Evolutionary conservation across 176 grass and related monocot species (phyloP), one percentile per base, ranked within the genome.

Genomic region (Musa itinerans): DNA sequence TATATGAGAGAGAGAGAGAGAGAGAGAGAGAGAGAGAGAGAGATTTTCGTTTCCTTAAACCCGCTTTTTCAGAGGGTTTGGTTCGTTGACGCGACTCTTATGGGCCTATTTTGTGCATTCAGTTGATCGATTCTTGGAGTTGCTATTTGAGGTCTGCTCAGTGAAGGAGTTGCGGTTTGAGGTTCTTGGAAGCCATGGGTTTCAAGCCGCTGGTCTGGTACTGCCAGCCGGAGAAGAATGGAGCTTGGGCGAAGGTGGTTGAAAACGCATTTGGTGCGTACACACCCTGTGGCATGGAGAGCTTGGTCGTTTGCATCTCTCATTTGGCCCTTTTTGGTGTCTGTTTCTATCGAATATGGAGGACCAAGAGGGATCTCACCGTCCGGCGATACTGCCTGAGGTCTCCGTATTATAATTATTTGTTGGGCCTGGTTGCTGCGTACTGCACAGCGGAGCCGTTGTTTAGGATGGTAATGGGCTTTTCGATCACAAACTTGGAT

Each of bases 271-370:
- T 99, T 23, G 95, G 95, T 0, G 51, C 75, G 1, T 99, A 99
- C 88, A 99, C 95, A 25, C 91, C 91, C 0, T 99, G 95, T 14
- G 90, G 88, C 78, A 94, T 78, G 2, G 83, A 87, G 66, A 75
- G 81, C 57, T 61, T 88, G 88, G 83, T 99, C 65, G 84, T 99
- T 57, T 88, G 90, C 84, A 84, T 99, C 80, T 99, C 91, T 8
- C 82, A 94, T 82, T 78, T 99, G 11, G 85, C 75, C 9, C 86
- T 99, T 48, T 94, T 99, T 72, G 91, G 84, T 5, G 88, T 82
- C 51, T 94, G 88, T 83, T 91, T 99, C 79, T 99, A 99, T 23
- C 88, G 95, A 14, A 91, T 91, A 84, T 99, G 95, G 95, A 90
- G 81, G 85, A 94, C 79, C 54, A 80, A 54, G 25, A 81, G 70